Conservation (phyloP, 148 eudicot species). For the Fagopyrum esculentum region DNA sequence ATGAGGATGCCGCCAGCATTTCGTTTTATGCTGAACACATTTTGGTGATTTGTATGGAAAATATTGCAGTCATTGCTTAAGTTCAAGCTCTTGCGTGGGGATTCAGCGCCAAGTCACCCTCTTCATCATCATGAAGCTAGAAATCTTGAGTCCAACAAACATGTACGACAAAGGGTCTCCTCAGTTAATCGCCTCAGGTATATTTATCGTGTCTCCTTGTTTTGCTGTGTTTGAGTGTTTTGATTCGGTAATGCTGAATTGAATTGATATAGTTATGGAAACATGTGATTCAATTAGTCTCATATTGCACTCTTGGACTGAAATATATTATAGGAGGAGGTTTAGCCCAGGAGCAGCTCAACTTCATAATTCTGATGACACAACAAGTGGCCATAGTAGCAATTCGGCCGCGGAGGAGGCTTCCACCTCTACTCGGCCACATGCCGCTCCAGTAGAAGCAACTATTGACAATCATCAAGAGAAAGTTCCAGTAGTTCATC, state of each 20-base stretch:
- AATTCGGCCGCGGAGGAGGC: neutral
- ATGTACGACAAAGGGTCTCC: neutral
- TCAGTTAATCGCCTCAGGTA: slow-evolving; percentile 6
- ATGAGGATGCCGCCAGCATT: no score
- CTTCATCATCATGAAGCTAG: neutral
- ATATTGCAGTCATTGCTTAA: slow-evolving; percentile 46
- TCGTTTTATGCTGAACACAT: neutral
- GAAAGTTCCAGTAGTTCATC: neutral
- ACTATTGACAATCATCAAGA: neutral
- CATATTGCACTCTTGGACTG: neutral
- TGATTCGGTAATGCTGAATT: no score
- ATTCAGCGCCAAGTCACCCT: slow-evolving; percentile 13
- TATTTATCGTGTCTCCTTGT: neutral
- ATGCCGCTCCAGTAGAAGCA: neutral
- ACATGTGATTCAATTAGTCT: neutral
- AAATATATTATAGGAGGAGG: neutral
- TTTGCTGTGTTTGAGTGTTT: no score
- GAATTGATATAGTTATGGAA: no score
- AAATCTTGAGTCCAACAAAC: neutral
- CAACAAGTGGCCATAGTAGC: neutral
- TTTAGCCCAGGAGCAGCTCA: neutral
- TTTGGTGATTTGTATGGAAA: neutral
- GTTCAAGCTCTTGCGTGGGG: slow-evolving; percentile 32
- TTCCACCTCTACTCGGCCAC: neutral
- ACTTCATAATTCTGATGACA: neutral